These are phyloP conservation scores for Coffea humblotiana DNA, from an alignment of 305 asterid species.

Conservation along the genomic window DNA sequence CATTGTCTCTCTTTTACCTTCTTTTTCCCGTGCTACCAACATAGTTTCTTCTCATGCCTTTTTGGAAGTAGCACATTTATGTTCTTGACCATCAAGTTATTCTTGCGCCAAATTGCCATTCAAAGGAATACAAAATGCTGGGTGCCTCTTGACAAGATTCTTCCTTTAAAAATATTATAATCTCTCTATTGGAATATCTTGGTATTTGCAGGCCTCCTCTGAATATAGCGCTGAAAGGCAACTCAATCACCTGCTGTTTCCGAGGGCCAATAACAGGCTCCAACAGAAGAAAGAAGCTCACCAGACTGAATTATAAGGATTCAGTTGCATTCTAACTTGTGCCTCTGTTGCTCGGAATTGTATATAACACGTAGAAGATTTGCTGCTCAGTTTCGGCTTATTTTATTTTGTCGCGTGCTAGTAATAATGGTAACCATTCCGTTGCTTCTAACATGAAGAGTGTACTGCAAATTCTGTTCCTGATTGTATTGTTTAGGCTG, in stretches of 20 bases:
- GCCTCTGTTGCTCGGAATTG: slow-evolving; percentile 39
- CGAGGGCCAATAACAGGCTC: slow-evolving; percentile 56
- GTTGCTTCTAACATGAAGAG: slow-evolving; percentile 10
- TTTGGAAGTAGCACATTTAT: background rate
- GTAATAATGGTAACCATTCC: background rate
- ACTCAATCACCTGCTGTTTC: slow-evolving; percentile 70
- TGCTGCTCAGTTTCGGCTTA: slow-evolving; percentile 12
- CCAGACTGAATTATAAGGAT: slow-evolving; percentile 54
- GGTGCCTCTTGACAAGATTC: background rate
- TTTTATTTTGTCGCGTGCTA: background rate
- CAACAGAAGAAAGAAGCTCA: slow-evolving; percentile 83
- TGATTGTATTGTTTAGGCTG: background rate
- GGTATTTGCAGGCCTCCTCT: slow-evolving; percentile 71
- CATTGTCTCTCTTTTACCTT: background rate
- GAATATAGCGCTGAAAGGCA: slow-evolving; percentile 94
- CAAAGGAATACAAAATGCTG: background rate
- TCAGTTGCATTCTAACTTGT: slow-evolving; percentile 17
- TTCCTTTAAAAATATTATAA: background rate
- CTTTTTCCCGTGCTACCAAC: background rate
- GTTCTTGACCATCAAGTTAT: background rate
- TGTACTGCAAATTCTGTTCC: background rate
- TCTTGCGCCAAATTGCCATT: background rate
- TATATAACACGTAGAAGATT: slow-evolving; percentile 38
- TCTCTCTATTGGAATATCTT: background rate
- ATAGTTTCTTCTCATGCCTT: background rate